Evolutionary conservation across 192 early-diverging fungal species (phyloP), one percentile per base, ranked within the genome.

Genomic region (Polychytrium aggregatum): DNA sequence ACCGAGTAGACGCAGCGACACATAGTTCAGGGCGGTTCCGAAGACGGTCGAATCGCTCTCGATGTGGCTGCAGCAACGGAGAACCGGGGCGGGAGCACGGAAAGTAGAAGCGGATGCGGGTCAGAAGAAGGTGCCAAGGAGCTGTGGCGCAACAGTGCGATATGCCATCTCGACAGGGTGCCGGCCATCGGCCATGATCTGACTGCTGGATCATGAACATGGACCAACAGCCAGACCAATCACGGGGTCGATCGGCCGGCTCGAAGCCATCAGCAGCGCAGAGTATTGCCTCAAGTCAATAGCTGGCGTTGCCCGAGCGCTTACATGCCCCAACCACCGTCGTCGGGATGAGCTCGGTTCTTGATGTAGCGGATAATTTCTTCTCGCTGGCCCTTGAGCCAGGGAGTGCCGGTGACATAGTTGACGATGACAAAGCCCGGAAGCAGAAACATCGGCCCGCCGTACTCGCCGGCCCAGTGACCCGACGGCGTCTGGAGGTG

Each of bases 261-360:
- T 11, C 17, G 20, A 44, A 13, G 17, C 0, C 42, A 16, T 16
- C 1, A n/a, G 18, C 49, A 10, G 41, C n/a, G 51, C 41, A 26
- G 20, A 46, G 1, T 20, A 27, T 18, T 10, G 7, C 13, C 53
- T 18, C 33, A n/a, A 27, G 36, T 2, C n/a, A n/a, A n/a, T n/a
- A n/a, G n/a, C n/a, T n/a, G n/a, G n/a, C n/a, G n/a, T n/a, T n/a
- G n/a, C n/a, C n/a, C n/a, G n/a, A n/a, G n/a, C n/a, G 57, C 78
- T 49, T 68, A 83, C 85, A 98, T 74, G 13, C 95, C 93, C 92
- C 92, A 98, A 8, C 95, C 95, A 30, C 95, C 95, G 52, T 96
- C 91, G 21, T 79, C 82, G 28, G 63, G 56, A 56, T 88, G 65
- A 1, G 93, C 92, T 48, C 78, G 66, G 64, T 83, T 84, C 33